These are phyloP conservation scores for Hamigera avellanea DNA, from an alignment of 495 filamentous ascomycete genomes.

Conservation along the genomic window DNA sequence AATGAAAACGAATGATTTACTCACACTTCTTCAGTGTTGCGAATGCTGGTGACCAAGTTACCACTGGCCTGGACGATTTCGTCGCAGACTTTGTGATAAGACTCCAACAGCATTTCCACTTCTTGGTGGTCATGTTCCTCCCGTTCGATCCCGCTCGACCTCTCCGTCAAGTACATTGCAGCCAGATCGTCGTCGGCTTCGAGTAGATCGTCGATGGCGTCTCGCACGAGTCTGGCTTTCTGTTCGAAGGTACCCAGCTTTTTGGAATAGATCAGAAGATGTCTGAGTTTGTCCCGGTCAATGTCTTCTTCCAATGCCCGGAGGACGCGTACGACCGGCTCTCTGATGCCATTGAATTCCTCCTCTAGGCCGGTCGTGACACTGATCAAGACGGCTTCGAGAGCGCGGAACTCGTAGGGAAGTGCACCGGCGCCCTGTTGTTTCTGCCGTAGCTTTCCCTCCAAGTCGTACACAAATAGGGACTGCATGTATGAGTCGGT, in stretches of 20 bases:
- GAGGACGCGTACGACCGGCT: constrained; percentile 81
- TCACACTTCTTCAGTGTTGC: constrained; percentile 98
- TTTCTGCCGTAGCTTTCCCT: constrained; percentile 51
- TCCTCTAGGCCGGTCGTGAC: constrained; percentile 79
- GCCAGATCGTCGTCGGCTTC: constrained; percentile 95
- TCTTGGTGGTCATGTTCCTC: constrained; percentile 88
- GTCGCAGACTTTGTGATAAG: constrained; percentile 94
- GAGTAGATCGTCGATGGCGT: constrained; percentile 91
- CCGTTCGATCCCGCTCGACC: constrained; percentile 58
- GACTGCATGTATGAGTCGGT: constrained; percentile 91
- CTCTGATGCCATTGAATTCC: constrained; percentile 85
- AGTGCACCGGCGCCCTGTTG: constrained; percentile 37
- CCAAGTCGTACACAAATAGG: constrained; percentile 87
- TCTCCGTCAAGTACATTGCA: constrained; percentile 89
- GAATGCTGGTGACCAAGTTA: constrained; percentile 87
- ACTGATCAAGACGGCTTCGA: constrained; percentile 44
- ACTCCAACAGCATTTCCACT: constrained; percentile 92
- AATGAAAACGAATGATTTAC: constrained; percentile 11
- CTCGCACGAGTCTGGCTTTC: constrained; percentile 86
- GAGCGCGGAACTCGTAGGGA: constrained; percentile 52
- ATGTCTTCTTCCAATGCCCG: constrained; percentile 93
- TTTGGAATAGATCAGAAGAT: constrained; percentile 87
- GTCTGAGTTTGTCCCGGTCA: constrained; percentile 82
- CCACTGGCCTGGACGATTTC: constrained; percentile 93
- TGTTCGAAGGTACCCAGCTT: constrained; percentile 95